Base-by-base conservation (phyloP, 768 basidiomycete genomes). In the Serpula lacrymans region DNA sequence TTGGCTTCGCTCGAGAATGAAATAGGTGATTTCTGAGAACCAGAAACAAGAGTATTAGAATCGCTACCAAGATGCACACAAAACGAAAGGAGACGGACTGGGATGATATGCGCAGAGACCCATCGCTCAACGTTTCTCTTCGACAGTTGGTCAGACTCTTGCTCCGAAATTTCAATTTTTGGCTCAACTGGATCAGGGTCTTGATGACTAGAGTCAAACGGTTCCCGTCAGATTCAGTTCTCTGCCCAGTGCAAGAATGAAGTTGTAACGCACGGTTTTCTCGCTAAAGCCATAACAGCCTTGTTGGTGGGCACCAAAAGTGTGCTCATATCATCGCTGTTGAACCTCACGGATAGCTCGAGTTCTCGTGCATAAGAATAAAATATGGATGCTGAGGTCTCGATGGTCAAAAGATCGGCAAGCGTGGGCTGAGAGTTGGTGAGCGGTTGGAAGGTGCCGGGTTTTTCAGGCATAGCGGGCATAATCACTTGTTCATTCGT, bases 241-340 rank as follows among this genome's bases (percentile, higher is more conserved):
- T 33, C 10, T 11, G n/a, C 11, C 37, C 23, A 29, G 14, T 9
- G n/a, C 34, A 8, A 37, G 34, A 42, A 18, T 32, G 20, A 29
- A 34, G 22, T 22, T 22, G 20, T 28, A 22, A 70, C 86, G 64
- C 63, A 93, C 88, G 91, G 91, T 63, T 93, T 92, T 53, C 80
- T 67, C 3, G 80, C 59, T 39, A 92, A 65, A 4, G 82, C 81
- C 78, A 91, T 88, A 12, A 93, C 79, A 7, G 89, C 91, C 59
- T 84, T 87, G 62, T 95, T 93, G 18, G 85, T 88, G 1, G 91
- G 91, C 4, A 83, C 89, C 30, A 95, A 71, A 8, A 94, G 38
- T 0, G 89, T 89, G 24, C 71, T 63, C 13, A 59, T 54, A 21
- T 52, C 39, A 5, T 29, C 31, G 12, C 56, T 51, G 17, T 37